Evolutionary conservation across 1,139 yeast species (phyloP).

Genomic region (Blastobotrys buckinghamii): DNA sequence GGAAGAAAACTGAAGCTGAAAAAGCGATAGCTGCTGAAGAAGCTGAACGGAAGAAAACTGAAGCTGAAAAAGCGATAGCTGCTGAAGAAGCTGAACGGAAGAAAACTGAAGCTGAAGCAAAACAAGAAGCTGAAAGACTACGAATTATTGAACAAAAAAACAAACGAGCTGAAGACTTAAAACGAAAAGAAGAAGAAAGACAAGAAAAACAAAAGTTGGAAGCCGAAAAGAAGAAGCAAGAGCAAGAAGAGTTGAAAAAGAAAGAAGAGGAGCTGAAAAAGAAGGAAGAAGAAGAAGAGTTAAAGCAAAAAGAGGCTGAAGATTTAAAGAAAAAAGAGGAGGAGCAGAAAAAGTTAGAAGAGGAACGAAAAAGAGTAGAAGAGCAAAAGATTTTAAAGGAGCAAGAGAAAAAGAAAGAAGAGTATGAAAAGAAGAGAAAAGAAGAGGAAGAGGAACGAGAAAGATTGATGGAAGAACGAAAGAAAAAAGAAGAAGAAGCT

Average conservation of each 20-base stretch:
- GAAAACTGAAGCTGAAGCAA: slow-evolving; percentile 14
- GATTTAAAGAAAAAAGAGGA: slow-evolving; percentile 14
- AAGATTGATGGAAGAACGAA: not conserved
- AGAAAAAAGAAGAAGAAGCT: not conserved
- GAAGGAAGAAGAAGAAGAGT: slow-evolving; percentile 45
- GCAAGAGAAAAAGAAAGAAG: not conserved
- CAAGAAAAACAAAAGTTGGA: not conserved
- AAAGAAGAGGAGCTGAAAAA: slow-evolving; percentile 10
- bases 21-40: slow-evolving; percentile 2
- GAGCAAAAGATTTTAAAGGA: not conserved
- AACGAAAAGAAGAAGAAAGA: slow-evolving; percentile 18
- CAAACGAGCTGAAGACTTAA: slow-evolving; percentile 1
- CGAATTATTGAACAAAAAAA: slow-evolving; percentile 8
- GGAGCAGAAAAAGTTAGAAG: slow-evolving; percentile 38
- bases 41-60: slow-evolving; percentile 7
- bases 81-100: slow-evolving; percentile 3
- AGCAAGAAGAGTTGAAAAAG: slow-evolving; percentile 56
- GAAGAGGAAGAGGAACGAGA: slow-evolving; percentile 47
- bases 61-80: slow-evolving; percentile 14
- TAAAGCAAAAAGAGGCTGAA: slow-evolving; percentile 30
- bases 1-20: not conserved
- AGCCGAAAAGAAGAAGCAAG: slow-evolving; percentile 36
- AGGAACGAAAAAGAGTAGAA: slow-evolving; percentile 41
- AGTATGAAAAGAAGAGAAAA: slow-evolving; percentile 4
- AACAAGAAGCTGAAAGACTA: slow-evolving; percentile 17